Percentiles rank a stretch among this genome's conserved stretches.
Evolutionary conservation across 2,329 filamentous ascomycete genomes (phyloP).

Genomic region (Lasiodiplodia hormozganensis): DNA sequence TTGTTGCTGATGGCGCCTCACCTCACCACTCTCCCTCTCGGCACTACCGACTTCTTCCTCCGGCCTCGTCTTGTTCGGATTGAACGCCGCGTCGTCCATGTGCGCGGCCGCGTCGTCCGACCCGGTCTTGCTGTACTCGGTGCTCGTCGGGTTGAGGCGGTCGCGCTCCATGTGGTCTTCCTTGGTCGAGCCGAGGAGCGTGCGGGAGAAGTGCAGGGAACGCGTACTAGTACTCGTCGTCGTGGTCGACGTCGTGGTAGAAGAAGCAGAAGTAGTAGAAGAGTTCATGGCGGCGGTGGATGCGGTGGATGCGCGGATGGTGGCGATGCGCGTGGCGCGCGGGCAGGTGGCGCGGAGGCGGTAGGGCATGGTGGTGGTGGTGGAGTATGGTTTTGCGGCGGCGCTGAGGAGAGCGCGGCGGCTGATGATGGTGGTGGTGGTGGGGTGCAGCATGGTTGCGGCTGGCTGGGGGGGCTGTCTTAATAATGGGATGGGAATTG

Average conservation of each 20-base stretch:
- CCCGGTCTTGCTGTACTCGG: constrained; percentile 73
- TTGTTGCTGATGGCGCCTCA: neutral
- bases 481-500: neutral
- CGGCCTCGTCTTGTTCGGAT: constrained; percentile 71
- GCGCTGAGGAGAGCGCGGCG: neutral
- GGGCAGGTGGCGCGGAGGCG: constrained; percentile 21
- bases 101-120: constrained; percentile 65
- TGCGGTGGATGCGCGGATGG: neutral
- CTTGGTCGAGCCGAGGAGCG: constrained; percentile 39
- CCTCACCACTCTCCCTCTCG: constrained; percentile 43
- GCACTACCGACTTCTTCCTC: constrained; percentile 61
- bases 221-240: neutral
- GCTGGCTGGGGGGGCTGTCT: neutral
- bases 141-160: constrained; percentile 67
- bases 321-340: constrained; percentile 24
- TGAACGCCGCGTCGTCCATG: constrained; percentile 69
- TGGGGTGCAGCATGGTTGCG: neutral
- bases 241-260: neutral
- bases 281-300: neutral
- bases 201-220: constrained; percentile 1
- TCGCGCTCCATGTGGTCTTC: constrained; percentile 57
- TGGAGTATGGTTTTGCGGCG: too few species aligned
- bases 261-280: too few species aligned
- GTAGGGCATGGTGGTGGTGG: neutral
- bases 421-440: neutral